Conservation (phyloP, 768 basidiomycete genomes). For the Austroboletus festivus region DNA sequence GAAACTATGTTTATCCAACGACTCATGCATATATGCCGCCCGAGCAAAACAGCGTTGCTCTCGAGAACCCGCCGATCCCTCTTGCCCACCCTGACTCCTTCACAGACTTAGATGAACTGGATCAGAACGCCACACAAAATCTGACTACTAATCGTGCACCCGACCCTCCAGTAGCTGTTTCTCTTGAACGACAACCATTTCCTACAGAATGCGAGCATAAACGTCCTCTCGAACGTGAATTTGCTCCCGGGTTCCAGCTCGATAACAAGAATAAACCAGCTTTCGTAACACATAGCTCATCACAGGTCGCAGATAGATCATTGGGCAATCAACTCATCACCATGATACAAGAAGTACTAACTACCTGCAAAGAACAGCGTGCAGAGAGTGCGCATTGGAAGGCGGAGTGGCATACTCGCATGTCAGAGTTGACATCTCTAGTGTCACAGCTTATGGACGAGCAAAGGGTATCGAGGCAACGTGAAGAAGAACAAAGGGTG, state of each 20-base stretch:
- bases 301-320: slow-evolving; percentile 55
- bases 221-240: slow-evolving; percentile 47
- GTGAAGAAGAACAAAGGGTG: slow-evolving; percentile 52
- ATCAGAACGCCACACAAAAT: slow-evolving; percentile 40
- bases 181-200: not conserved
- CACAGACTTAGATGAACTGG: slow-evolving; percentile 27
- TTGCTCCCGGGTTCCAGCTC: slow-evolving; percentile 51
- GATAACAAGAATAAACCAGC: slow-evolving; percentile 57
- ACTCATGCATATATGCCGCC: slow-evolving; percentile 16
- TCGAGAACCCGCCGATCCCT: slow-evolving; percentile 39
- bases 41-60: slow-evolving; percentile 25
- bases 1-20: not conserved
- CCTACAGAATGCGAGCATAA: no score
- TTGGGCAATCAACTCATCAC: slow-evolving; percentile 63
- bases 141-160: slow-evolving; percentile 49
- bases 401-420: no score
- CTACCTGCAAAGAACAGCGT: slow-evolving; percentile 55
- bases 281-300: slow-evolving; percentile 53
- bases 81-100: slow-evolving; percentile 23
- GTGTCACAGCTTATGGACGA: slow-evolving; percentile 51
- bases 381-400: no score
- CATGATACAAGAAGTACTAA: slow-evolving; percentile 58
- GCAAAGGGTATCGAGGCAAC: slow-evolving; percentile 55
- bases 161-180: slow-evolving; percentile 38
- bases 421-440: no score